phyloP scores from a whole-genome alignment of 1,284 basidiomycete genomes.

The Irpex lacteus region DNA sequence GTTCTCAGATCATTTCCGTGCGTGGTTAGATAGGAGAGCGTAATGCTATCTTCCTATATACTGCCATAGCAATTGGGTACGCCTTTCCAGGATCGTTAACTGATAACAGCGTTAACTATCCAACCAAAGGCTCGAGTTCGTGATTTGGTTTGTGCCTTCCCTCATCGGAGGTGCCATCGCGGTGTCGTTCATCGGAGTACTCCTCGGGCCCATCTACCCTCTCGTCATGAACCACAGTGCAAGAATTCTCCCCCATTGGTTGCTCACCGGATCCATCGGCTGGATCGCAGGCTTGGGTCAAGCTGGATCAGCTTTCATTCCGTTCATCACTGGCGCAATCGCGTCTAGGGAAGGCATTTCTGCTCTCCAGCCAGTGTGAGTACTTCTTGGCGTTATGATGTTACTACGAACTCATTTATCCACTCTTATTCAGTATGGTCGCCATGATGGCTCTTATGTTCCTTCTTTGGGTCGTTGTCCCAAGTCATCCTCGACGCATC shows the following conservation, averaged over 20 bases:
- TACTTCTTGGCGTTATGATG: conserved; percentile 10
- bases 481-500: neutral
- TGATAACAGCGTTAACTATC: too few species aligned
- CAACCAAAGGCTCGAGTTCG: conserved; percentile 42
- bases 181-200: conserved; percentile 51
- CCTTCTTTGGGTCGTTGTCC: neutral
- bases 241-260: conserved; percentile 45
- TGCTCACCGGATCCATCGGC: conserved; percentile 53
- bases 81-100: conserved; percentile 6
- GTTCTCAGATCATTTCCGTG: neutral
- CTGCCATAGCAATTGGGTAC: conserved; percentile 34
- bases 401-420: neutral
- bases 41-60: conserved; percentile 37
- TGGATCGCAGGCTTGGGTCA: conserved; percentile 55
- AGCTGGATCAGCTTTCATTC: conserved; percentile 50
- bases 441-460: conserved; percentile 43
- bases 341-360: conserved; percentile 47
- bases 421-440: conserved; percentile 34
- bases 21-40: conserved; percentile 37
- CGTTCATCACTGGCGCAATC: conserved; percentile 56
- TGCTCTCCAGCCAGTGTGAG: conserved; percentile 55
- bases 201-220: conserved; percentile 53
- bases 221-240: conserved; percentile 49
- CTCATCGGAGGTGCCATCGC: conserved; percentile 50
- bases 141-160: conserved; percentile 58